Base-by-base conservation (phyloP, 768 basidiomycete genomes). In the Auricularia sp. region DNA sequence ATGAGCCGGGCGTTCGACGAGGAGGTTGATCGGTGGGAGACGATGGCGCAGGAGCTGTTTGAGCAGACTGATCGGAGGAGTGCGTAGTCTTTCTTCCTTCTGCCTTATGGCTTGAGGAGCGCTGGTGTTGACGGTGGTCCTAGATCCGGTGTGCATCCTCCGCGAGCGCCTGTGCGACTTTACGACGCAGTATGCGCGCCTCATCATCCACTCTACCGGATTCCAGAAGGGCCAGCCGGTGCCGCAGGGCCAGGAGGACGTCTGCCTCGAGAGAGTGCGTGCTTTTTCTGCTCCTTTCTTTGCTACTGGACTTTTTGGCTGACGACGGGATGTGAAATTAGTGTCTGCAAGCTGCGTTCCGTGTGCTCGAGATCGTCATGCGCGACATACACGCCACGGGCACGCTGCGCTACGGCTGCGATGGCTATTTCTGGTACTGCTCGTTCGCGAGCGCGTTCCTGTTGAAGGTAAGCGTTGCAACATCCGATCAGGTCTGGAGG, bases 371-470 rank as follows among this genome's bases (percentile, higher is more conserved):
- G 34, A 81, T 82, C 47, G 79, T 83, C 67, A 72, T 81, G 3
- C 79, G 84, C 61, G 76, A 77, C 53, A 71, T 85, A 8, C 80
- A 79, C 63, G 82, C 83, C 1, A 83, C 82, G 3, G 83, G 82
- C 1, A 79, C 79, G 66, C 74, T 86, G 33, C 80, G 82, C 11
- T 84, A 78, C 68, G 84, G 83, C 2, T 80, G 85, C 75, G 83
- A 77, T 62, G 68, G 73, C 35, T 68, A 73, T 56, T 74, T 73
- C 62, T 68, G 72, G 16, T 73, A 74, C 47, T 69, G 83, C 11
- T 78, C 84, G 5, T 87, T 84, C 68, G 84, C 84, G 5, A 79
- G 83, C 3, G 84, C 84, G 2, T 85, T 85, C 68, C 73, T 87
- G 23, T 75, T 86, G 60, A 85, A 86, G 72, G 84, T 86, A 64